Conservation (phyloP, 768 basidiomycete species). For the Tubosaeta brunneosetosa region DNA sequence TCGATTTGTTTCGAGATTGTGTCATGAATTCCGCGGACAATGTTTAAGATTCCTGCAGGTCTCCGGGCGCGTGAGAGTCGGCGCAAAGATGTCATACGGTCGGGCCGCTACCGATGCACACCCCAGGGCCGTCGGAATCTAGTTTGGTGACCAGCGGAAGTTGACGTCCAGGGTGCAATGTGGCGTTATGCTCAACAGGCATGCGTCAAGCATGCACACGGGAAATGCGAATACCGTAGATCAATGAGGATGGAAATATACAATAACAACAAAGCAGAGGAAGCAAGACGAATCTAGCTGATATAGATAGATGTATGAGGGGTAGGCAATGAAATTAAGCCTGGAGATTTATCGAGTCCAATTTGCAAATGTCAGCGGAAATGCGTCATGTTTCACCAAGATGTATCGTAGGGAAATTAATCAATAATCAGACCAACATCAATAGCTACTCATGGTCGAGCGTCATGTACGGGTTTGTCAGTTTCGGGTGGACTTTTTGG, state of each 20-base stretch:
- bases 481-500: slow-evolving; percentile 39
- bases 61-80: not conserved
- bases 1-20: not conserved
- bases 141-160: slow-evolving; percentile 1
- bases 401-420: slow-evolving; percentile 15
- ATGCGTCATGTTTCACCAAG: slow-evolving; percentile 11
- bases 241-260: slow-evolving; percentile 13
- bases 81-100: not conserved
- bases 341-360: slow-evolving; percentile 5
- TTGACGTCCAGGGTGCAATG: slow-evolving; percentile 2
- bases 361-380: slow-evolving; percentile 7
- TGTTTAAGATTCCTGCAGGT: not conserved
- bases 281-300: slow-evolving; percentile 16
- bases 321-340: slow-evolving; percentile 6
- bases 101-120: not conserved
- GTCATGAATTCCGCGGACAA: not conserved
- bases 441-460: slow-evolving; percentile 39
- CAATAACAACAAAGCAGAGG: slow-evolving; percentile 18
- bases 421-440: slow-evolving; percentile 14
- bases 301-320: slow-evolving; percentile 9
- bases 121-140: not conserved
- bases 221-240: slow-evolving; percentile 6
- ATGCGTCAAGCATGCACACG: slow-evolving; percentile 21
- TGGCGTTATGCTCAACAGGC: slow-evolving; percentile 10
- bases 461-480: slow-evolving; percentile 56